Percentiles rank a stretch among this genome's conserved stretches.
Conservation (phyloP, 192 early-diverging fungal genomes). For the Coemansia sp. region DNA sequence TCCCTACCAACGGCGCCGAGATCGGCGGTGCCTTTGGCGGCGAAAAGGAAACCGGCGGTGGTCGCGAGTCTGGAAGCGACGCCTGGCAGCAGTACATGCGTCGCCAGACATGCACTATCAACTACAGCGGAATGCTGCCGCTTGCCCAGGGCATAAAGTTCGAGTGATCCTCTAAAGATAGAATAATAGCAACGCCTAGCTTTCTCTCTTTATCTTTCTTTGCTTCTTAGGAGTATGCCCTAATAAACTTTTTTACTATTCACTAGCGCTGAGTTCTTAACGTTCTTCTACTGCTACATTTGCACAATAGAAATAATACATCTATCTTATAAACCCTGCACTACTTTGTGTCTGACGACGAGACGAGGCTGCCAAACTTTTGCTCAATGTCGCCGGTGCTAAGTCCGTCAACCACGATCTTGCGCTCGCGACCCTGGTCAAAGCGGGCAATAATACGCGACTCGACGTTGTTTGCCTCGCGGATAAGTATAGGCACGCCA, state of each 20-base stretch:
- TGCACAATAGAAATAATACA: no score
- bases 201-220: no score
- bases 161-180: conserved; percentile 54
- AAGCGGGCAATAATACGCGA: conserved; percentile 89
- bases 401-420: conserved; percentile 73
- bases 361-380: conserved; percentile 68
- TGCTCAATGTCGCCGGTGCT: conserved; percentile 71
- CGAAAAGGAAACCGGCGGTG: conserved; percentile 96
- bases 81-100: conserved; percentile 94
- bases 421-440: conserved; percentile 79
- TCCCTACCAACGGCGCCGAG: conserved; percentile 96
- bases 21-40: conserved; percentile 98
- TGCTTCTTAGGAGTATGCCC: no score
- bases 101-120: conserved; percentile 81
- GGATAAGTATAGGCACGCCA: conserved; percentile 83
- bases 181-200: no score
- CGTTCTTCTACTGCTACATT: no score
- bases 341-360: conserved; percentile 51
- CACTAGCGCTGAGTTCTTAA: not conserved
- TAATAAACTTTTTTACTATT: not conserved
- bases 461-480: conserved; percentile 83
- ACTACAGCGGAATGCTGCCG: conserved; percentile 83
- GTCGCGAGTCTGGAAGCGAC: conserved; percentile 89
- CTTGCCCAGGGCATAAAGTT: conserved; percentile 97
- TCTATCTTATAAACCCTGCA: not conserved